A percentile compares a stretch with the other conserved stretches of the same genome.
Evolutionary conservation across 2,329 filamentous ascomycete species (phyloP).

Genomic region (Albifimbria verrucaria): DNA sequence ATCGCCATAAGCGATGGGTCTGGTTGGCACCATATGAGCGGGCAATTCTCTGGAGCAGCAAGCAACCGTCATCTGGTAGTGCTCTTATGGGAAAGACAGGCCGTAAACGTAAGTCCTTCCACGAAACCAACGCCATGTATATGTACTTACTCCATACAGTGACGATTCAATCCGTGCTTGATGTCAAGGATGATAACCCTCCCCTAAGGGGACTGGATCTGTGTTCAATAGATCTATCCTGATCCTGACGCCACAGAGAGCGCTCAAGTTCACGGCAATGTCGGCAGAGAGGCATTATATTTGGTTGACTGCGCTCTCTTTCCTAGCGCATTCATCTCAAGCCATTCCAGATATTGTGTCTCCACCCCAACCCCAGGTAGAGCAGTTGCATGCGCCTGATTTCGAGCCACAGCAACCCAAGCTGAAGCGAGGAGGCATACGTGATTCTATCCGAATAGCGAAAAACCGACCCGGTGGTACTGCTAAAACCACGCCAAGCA

Average conservation of each 20-base stretch:
- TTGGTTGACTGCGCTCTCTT: conserved; percentile 92
- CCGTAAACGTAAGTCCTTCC: conserved; percentile 73
- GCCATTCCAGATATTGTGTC: conserved; percentile 71
- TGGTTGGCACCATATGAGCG: conserved; percentile 97
- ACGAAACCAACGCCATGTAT: conserved; percentile 1
- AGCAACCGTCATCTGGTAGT: conserved; percentile 84
- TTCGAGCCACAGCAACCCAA: conserved; percentile 48
- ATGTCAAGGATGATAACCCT: conserved; percentile 92
- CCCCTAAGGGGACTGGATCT: conserved; percentile 65
- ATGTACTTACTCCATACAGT: conserved; percentile 54
- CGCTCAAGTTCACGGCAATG: conserved; percentile 88
- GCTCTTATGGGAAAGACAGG: conserved; percentile 92
- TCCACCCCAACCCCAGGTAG: conserved; percentile 40
- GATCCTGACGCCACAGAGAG: conserved; percentile 88
- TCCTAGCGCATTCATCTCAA: conserved; percentile 86
- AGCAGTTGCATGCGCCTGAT: conserved; percentile 39
- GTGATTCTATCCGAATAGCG: conserved; percentile 85
- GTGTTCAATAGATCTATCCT: conserved; percentile 92
- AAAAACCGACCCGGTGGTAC: conserved; percentile 59
- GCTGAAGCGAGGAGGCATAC: conserved; percentile 57
- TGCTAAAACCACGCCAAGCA: conserved; percentile 46
- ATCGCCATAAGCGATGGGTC: conserved; percentile 94
- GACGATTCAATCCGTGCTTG: conserved; percentile 90
- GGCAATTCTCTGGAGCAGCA: conserved; percentile 96
- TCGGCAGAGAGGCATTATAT: conserved; percentile 85